Conservation (phyloP, 257 asterid genomes). For the Nicotiana obtusifolia region DNA sequence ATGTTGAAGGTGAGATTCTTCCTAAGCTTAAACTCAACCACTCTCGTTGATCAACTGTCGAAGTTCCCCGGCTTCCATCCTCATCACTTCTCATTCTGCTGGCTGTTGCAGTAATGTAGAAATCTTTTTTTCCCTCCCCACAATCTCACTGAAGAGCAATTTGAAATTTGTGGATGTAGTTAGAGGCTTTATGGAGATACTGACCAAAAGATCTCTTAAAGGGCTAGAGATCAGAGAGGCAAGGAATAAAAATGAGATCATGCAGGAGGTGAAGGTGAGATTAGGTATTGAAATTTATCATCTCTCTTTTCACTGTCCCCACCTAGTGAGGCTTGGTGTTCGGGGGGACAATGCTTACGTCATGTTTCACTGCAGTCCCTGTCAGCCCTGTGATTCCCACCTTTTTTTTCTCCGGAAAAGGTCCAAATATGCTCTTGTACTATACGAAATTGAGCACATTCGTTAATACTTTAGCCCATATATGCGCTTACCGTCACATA, state of each 20-base stretch:
- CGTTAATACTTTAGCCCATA: no score
- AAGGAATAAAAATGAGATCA: slow-evolving; percentile 34
- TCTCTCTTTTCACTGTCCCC: slow-evolving; percentile 46
- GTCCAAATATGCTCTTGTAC: no score
- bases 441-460: no score
- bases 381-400: slow-evolving; percentile 57
- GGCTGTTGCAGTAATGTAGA: background rate
- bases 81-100: slow-evolving; percentile 38
- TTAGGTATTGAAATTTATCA: slow-evolving; percentile 36
- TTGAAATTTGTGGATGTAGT: slow-evolving; percentile 10
- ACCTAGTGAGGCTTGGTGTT: slow-evolving; percentile 48
- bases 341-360: slow-evolving; percentile 41
- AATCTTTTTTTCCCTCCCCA: slow-evolving; percentile 5
- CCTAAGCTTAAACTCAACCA: slow-evolving; percentile 76
- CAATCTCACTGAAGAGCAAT: slow-evolving; percentile 1
- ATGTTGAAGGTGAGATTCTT: slow-evolving; percentile 29
- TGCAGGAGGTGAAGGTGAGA: slow-evolving; percentile 41
- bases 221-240: slow-evolving; percentile 32
- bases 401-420: no score
- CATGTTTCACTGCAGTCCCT: slow-evolving; percentile 47
- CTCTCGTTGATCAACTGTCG: slow-evolving; percentile 30
- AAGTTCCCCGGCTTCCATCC: slow-evolving; percentile 20
- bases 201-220: slow-evolving; percentile 28
- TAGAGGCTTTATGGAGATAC: slow-evolving; percentile 26
- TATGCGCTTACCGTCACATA: no score